phyloP scores from a whole-genome alignment of 257 asterid species.

The Primulina tabacum region DNA sequence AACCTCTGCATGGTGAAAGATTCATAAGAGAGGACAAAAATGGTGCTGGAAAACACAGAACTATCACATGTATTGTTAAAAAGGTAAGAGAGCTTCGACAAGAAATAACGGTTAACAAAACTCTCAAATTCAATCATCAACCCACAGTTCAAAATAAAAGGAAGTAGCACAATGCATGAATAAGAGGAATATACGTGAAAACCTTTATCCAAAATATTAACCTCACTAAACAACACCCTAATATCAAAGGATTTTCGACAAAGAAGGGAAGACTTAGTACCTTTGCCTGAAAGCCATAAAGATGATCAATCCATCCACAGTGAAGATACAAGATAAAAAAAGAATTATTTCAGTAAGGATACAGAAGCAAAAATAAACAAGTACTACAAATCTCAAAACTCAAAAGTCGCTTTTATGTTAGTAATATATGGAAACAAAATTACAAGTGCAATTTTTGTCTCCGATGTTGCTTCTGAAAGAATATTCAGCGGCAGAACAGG shows the following conservation, averaged over 20 bases:
- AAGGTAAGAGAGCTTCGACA: neutral
- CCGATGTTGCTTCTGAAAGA: conserved; percentile 35
- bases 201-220: neutral
- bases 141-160: neutral
- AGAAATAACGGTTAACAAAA: neutral
- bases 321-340: conserved; percentile 17
- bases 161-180: neutral
- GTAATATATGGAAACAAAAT: conserved; percentile 23
- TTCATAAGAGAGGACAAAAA: neutral
- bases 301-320: conserved; percentile 25
- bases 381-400: neutral
- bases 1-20: conserved; percentile 43
- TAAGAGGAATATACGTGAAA: neutral
- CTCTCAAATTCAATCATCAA: neutral
- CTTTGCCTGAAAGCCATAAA: conserved; percentile 49
- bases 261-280: conserved; percentile 30
- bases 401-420: conserved; percentile 4
- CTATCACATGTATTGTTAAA: conserved; percentile 4
- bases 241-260: neutral
- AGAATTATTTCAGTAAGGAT: conserved; percentile 32
- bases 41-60: neutral
- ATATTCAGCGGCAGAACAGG: conserved; percentile 52
- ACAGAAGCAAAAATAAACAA: neutral
- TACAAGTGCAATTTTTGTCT: conserved; percentile 42
- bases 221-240: neutral